phyloP scores from a whole-genome alignment of 495 filamentous ascomycete species.

The Podospora pseudoanserina region DNA sequence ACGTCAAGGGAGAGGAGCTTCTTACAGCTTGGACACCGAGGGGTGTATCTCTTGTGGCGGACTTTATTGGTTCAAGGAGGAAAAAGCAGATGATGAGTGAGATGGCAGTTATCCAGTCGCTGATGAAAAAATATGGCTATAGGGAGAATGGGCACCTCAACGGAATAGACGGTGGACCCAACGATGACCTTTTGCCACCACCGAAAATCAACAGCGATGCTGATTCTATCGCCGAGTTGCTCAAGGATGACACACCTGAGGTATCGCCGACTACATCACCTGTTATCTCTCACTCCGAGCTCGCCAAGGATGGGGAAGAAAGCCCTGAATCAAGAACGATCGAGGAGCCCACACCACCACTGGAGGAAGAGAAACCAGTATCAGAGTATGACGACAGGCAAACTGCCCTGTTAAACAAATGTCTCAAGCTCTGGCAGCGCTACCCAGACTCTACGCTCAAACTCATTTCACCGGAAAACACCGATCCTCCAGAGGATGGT shows the following conservation, averaged over 20 bases:
- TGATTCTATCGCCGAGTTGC: constrained; percentile 46
- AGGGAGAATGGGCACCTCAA: constrained; percentile 30
- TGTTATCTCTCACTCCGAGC: not conserved
- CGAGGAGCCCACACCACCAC: constrained; percentile 18
- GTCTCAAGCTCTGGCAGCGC: constrained; percentile 72
- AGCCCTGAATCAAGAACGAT: constrained; percentile 4
- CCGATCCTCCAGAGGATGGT: constrained; percentile 67
- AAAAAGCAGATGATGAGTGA: constrained; percentile 69
- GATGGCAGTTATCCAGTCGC: constrained; percentile 71
- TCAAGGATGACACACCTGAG: constrained; percentile 40
- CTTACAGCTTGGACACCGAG: constrained; percentile 81
- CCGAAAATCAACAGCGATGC: constrained; percentile 21
- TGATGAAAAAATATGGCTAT: constrained; percentile 53
- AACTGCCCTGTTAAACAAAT: constrained; percentile 61
- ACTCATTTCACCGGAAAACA: constrained; percentile 72
- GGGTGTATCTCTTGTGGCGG: constrained; percentile 79
- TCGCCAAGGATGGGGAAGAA: constrained; percentile 1
- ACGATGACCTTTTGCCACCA: constrained; percentile 25
- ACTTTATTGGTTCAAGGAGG: constrained; percentile 70
- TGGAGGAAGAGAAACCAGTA: constrained; percentile 35
- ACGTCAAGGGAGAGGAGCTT: constrained; percentile 90
- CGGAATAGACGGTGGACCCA: constrained; percentile 19
- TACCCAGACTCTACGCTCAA: constrained; percentile 68
- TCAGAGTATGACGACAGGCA: constrained; percentile 54
- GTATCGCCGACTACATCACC: not conserved